phyloP scores from a whole-genome alignment of 2,329 filamentous ascomycete species.

The Onygena corvina region DNA sequence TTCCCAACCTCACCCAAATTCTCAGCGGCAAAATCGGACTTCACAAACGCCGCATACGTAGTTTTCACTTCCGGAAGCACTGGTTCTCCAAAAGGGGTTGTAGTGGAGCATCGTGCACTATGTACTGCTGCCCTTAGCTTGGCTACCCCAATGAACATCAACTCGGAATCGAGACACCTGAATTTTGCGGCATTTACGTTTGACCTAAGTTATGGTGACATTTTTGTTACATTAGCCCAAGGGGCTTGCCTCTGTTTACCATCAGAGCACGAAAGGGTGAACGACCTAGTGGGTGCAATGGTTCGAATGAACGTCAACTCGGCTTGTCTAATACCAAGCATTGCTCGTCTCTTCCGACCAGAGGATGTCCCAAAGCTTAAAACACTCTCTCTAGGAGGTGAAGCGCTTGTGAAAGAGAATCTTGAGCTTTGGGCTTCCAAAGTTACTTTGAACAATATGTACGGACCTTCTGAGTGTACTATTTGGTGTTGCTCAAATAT shows the following conservation, averaged over 20 bases:
- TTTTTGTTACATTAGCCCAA: conserved; percentile 38
- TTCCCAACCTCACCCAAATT: conserved; percentile 10
- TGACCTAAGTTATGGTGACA: conserved; percentile 39
- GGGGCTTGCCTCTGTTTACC: conserved; percentile 50
- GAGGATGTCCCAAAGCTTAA: conserved; percentile 29
- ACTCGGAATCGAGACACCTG: conserved; percentile 42
- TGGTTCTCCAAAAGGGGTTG: conserved; percentile 41
- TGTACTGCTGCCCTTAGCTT: conserved; percentile 45
- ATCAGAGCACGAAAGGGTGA: conserved; percentile 39
- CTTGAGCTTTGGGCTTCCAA: conserved; percentile 26
- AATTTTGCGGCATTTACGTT: conserved; percentile 41
- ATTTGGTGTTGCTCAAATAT: conserved; percentile 20
- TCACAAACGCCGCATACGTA: conserved; percentile 36
- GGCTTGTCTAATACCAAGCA: conserved; percentile 45
- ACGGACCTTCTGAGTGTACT: conserved; percentile 31
- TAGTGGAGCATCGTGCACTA: conserved; percentile 39
- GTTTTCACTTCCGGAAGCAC: conserved; percentile 44
- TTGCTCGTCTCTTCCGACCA: conserved; percentile 34
- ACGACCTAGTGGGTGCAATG: conserved; percentile 37
- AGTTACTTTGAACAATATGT: conserved; percentile 28
- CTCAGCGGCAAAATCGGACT: conserved; percentile 9
- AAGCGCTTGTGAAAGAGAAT: conserved; percentile 17
- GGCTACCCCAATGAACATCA: conserved; percentile 33
- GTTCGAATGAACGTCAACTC: conserved; percentile 38
- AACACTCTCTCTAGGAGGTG: conserved; percentile 21